Base-by-base conservation (phyloP, 331 rosid species). In the Prunus yedoensis region DNA sequence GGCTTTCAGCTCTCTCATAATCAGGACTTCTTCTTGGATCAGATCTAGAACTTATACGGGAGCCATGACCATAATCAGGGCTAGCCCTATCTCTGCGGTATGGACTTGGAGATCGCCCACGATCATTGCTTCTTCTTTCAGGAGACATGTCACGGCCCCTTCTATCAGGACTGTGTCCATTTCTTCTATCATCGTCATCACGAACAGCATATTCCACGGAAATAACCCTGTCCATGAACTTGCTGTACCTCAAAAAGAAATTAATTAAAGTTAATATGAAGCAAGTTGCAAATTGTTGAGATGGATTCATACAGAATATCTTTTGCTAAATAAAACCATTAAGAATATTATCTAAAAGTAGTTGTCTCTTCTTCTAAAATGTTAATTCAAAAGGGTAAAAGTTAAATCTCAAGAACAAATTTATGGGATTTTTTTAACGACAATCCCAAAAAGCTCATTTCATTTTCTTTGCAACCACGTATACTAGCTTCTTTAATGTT, bases 181-280 rank as follows among this genome's bases (percentile, higher is more conserved):
- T 84, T 85, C 84, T 91, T 79, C 57, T 86, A 43, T 86, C 95
- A 41, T 91, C 97, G 56, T 91, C 97, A 79, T 91, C 97, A 74
- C 89, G 86, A 52, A 89, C 88, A 30, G 97, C 97, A 83, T 86
- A 91, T 83, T 91, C 97, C 75, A 91, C 97, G 0, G 97, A 86
- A 80, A 91, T 89, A 73, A 88, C 91, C 53, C 91, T 89, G 68
- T 91, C 97, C 91, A 91, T 83, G 62, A 91, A 89, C 82, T 91
- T 91, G 86, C 97, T 89, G 92, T 70, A 86, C 25, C 73, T 73
- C 75, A 70, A 62, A 80, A 43, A 86, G 27, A 28, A 58, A 70
- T 7, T 63, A 63, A 77, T 47, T 60, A 78, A 38, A 56, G 51
- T 63, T 56, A 76, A 18, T 2, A 59, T 15, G 11, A 43, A 4